Evolutionary conservation across 1,284 basidiomycete genomes (phyloP), one percentile per base, ranked within the genome.

Genomic region (Moesziomyces sp.): DNA sequence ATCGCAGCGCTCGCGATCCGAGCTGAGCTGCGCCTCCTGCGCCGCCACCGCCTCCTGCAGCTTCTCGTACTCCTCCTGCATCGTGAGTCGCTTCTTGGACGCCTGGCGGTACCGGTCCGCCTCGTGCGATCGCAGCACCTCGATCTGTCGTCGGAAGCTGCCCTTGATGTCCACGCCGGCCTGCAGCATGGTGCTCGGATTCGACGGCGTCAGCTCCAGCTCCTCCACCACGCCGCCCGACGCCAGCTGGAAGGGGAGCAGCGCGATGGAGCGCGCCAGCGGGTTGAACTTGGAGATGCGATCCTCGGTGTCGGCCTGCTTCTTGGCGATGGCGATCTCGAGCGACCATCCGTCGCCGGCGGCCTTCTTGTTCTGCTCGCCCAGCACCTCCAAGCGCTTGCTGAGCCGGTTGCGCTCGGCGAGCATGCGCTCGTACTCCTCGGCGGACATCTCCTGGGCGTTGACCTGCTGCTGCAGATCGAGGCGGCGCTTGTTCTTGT

Each of bases 341-440:
- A 76, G 59, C n/a, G 61, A 60, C 71, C 74, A 77, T 48, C 74
- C 74, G 48, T 69, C 69, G 53, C 76, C 72, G 8, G 73, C 65
- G 4, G 74, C 72, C 52, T 76, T 72, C 44, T 74, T 67, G 59
- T 72, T 74, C 53, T 76, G 69, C 48, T 72, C 56, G 26, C 63
- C 66, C 8, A 79, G 50, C 38, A 76, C 67, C 26, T 69, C 64
- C 21, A 77, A 61, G 45, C 81, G 75, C 52, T 76, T 77, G 51
- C 59, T 58, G 9, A 83, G 65, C 30, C 70, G 61, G 44, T 78
- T 74, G 42, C 78, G 76, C 50, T 79, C 76, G 21, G 71, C 65
- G 21, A 64, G 46, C 70, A 83, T 78, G 28, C 74, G 67, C 48
- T 80, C 79, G 58, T 76, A 82, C 58, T 82, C 80, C 35, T 83